Evolutionary conservation across 2,329 filamentous ascomycete genomes (phyloP).

Genomic region (Neophaeococcomyces mojaviensis): DNA sequence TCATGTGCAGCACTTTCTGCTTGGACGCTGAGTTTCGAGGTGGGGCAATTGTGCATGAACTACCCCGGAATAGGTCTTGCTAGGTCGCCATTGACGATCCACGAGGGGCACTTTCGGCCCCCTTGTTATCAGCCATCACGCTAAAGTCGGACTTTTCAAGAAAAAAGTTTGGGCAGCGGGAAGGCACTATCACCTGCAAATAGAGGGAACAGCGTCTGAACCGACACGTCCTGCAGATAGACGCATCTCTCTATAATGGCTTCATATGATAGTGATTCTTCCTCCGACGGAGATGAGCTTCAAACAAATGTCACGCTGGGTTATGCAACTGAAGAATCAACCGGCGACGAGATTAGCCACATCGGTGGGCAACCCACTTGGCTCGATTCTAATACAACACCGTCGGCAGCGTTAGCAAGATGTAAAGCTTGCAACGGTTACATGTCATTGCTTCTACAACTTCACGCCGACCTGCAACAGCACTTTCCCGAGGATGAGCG

Average conservation of each 20-base stretch:
- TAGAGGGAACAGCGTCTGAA: background rate
- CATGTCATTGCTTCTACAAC: conserved; percentile 78
- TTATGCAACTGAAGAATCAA: conserved; percentile 72
- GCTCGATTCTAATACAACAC: conserved; percentile 64
- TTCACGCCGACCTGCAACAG: conserved; percentile 84
- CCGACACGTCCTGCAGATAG: background rate
- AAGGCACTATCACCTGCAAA: background rate
- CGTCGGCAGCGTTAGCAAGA: conserved; percentile 68
- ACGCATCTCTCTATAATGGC: conserved; percentile 47
- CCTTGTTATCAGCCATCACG: too few relatives aligned
- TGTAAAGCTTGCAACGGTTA: conserved; percentile 81
- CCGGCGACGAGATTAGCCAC: conserved; percentile 77
- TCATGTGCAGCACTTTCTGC: too few relatives aligned
- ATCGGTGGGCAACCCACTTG: conserved; percentile 81
- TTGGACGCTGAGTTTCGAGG: too few relatives aligned
- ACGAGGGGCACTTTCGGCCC: too few relatives aligned
- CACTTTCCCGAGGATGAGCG: conserved; percentile 81
- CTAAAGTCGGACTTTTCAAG: too few relatives aligned
- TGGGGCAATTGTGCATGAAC: too few relatives aligned
- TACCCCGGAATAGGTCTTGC: too few relatives aligned
- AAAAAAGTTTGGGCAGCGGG: background rate
- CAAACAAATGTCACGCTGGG: conserved; percentile 80
- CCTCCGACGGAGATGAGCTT: conserved; percentile 52
- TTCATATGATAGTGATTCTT: conserved; percentile 80
- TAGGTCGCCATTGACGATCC: too few relatives aligned